A percentile compares a stretch with the other conserved stretches of the same genome.
These are phyloP conservation scores for Crotalaria pallida DNA, from an alignment of 306 rosid genomes.

Conservation along the genomic window DNA sequence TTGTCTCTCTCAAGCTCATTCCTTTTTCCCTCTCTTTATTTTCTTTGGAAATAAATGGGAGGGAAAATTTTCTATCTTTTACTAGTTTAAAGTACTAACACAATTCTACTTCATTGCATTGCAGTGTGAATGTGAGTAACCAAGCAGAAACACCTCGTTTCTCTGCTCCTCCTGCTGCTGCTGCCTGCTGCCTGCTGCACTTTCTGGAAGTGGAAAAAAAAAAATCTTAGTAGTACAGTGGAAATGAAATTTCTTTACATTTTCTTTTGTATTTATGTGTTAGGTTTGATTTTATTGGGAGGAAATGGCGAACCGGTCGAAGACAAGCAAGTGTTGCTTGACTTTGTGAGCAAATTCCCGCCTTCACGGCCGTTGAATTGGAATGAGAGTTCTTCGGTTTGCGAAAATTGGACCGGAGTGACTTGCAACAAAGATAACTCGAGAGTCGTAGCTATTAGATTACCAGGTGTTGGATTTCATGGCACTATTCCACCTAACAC, in stretches of 20 bases:
- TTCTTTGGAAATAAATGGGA: background rate
- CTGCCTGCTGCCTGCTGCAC: too few relatives aligned
- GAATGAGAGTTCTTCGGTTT: slow-evolving; percentile 49
- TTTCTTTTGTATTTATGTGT: slow-evolving; percentile 35
- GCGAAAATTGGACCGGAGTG: slow-evolving; percentile 79
- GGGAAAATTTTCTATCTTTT: background rate
- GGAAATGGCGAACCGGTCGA: slow-evolving; percentile 65
- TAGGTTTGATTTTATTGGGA: slow-evolving; percentile 37
- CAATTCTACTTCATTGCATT: slow-evolving; percentile 29
- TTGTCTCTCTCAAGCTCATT: slow-evolving; percentile 3
- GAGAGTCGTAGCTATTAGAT: slow-evolving; percentile 56
- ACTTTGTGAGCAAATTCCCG: slow-evolving; percentile 51
- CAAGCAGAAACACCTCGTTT: slow-evolving; percentile 51
- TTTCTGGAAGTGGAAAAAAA: slow-evolving; percentile 19
- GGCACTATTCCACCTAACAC: slow-evolving; percentile 74
- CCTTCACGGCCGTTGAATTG: slow-evolving; percentile 79
- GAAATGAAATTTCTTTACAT: slow-evolving; percentile 36
- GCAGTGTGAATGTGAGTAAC: slow-evolving; percentile 18
- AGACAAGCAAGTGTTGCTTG: slow-evolving; percentile 71
- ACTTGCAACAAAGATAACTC: slow-evolving; percentile 60
- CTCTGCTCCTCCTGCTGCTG: slow-evolving; percentile 24
- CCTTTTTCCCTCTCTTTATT: slow-evolving; percentile 10
- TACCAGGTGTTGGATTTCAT: slow-evolving; percentile 83
- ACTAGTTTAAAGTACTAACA: slow-evolving; percentile 13
- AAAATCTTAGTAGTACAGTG: background rate